These are phyloP conservation scores for Vigna reflexopilosa DNA, from an alignment of 306 rosid species.

Conservation along the genomic window DNA sequence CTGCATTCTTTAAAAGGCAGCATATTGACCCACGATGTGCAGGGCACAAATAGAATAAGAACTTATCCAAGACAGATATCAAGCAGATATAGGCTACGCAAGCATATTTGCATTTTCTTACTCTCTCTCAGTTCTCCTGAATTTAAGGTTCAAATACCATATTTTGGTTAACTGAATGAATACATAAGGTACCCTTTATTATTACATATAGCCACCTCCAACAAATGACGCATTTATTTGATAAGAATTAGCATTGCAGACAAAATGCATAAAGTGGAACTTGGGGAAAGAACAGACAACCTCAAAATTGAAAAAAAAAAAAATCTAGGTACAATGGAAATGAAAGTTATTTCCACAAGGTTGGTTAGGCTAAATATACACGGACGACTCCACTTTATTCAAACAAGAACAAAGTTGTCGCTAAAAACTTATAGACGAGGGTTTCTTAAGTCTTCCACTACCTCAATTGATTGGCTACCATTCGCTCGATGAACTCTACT, in stretches of 20 bases:
- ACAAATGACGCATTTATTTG: neutral
- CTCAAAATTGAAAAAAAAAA: neutral
- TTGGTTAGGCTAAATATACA: neutral
- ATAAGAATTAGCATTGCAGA: neutral
- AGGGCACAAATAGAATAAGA: too few species aligned
- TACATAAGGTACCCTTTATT: neutral
- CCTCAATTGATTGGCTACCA: constrained; percentile 11
- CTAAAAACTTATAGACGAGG: neutral
- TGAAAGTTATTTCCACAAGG: neutral
- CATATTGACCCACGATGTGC: too few species aligned
- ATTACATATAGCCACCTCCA: neutral
- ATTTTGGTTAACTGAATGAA: too few species aligned
- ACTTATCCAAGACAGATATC: too few species aligned
- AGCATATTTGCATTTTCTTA: too few species aligned
- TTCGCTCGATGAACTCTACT: neutral
- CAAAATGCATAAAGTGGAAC: neutral
- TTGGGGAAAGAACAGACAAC: neutral
- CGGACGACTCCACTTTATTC: neutral
- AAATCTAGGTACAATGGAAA: neutral
- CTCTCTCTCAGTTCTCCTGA: too few species aligned
- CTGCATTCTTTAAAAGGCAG: too few species aligned
- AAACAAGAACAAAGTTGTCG: neutral
- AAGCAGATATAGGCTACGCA: too few species aligned
- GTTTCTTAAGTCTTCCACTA: neutral
- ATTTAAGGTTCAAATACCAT: too few species aligned